Evolutionary conservation across 139 green algal species (phyloP).

Genomic region (Chlamydomonas urium): DNA sequence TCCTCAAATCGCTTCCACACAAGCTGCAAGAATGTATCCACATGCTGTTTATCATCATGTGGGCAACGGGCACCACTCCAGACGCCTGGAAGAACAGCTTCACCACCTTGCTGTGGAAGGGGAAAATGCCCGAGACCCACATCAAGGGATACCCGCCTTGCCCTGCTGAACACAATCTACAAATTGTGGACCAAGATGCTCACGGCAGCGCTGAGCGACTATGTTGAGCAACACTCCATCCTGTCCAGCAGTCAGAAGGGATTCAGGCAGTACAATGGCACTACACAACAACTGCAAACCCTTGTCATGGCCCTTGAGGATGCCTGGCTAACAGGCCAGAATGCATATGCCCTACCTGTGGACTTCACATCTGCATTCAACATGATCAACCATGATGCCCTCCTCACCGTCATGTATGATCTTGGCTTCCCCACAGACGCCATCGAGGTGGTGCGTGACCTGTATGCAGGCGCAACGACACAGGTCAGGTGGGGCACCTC

Average conservation of each 20-base stretch:
- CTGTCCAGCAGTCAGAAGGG: constrained; percentile 33
- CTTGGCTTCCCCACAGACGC: constrained; percentile 31
- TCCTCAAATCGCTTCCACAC: constrained; percentile 25
- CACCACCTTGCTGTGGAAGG: constrained; percentile 35
- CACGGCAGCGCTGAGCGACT: constrained; percentile 7
- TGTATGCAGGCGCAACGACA: constrained; percentile 36
- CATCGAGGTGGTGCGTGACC: constrained; percentile 29
- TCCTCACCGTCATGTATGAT: constrained; percentile 36
- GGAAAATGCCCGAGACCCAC: constrained; percentile 14
- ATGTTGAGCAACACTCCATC: constrained; percentile 12
- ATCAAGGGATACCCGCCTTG: constrained; percentile 33
- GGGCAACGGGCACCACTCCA: constrained; percentile 29
- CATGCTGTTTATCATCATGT: constrained; percentile 29
- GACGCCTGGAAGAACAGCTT: constrained; percentile 23
- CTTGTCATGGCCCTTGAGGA: constrained; percentile 32
- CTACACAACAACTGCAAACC: too few species aligned
- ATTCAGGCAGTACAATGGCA: too few species aligned
- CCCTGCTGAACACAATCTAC: constrained; percentile 26
- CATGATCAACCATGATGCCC: constrained; percentile 34
- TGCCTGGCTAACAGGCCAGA: neutral
- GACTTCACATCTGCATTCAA: constrained; percentile 46
- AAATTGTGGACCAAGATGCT: constrained; percentile 42
- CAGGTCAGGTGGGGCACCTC: constrained; percentile 8
- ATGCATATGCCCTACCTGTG: constrained; percentile 29
- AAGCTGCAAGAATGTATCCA: constrained; percentile 14